Evolutionary conservation across 768 basidiomycete species (phyloP).

Genomic region (Lanmaoa pseudosensibilis): DNA sequence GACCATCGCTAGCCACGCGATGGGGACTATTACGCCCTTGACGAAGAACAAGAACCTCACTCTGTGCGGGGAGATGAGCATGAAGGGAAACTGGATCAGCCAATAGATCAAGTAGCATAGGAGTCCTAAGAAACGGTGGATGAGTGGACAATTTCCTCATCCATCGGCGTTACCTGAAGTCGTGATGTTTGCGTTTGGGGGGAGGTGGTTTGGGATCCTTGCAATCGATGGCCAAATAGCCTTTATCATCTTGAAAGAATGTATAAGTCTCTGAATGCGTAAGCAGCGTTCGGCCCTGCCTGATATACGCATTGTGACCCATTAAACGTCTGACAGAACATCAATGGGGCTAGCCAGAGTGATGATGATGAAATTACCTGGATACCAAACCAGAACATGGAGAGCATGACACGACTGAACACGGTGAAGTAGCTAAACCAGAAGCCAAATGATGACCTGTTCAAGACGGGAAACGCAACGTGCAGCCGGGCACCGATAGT

Average conservation of each 20-base stretch:
- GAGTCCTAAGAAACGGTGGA: conserved; percentile 44
- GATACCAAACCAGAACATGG: conserved; percentile 82
- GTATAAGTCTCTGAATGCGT: background rate
- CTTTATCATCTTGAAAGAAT: conserved; percentile 56
- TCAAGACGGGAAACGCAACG: conserved; percentile 74
- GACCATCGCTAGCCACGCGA: conserved; percentile 67
- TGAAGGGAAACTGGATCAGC: conserved; percentile 72
- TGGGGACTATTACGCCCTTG: conserved; percentile 65
- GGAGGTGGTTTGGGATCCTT: conserved; percentile 62
- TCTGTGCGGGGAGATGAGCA: conserved; percentile 74
- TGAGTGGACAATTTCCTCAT: background rate
- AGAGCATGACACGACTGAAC: conserved; percentile 68
- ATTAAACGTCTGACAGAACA: conserved; percentile 42
- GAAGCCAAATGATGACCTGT: conserved; percentile 84
- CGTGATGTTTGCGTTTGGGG: conserved; percentile 59
- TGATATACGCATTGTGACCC: conserved; percentile 79
- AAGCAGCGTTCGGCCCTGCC: conserved; percentile 17
- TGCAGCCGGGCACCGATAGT: conserved; percentile 76
- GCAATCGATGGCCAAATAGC: conserved; percentile 79
- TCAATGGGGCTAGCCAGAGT: background rate
- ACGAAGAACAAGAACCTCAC: conserved; percentile 75
- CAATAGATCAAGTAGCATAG: conserved; percentile 78
- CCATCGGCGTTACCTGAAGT: conserved; percentile 44
- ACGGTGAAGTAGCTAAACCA: conserved; percentile 88
- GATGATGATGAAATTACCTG: conserved; percentile 42